Percentiles rank a stretch among this genome's conserved stretches.
phyloP scores from a whole-genome alignment of 2,329 filamentous ascomycete species.

The Aspergillus ochraceus region DNA sequence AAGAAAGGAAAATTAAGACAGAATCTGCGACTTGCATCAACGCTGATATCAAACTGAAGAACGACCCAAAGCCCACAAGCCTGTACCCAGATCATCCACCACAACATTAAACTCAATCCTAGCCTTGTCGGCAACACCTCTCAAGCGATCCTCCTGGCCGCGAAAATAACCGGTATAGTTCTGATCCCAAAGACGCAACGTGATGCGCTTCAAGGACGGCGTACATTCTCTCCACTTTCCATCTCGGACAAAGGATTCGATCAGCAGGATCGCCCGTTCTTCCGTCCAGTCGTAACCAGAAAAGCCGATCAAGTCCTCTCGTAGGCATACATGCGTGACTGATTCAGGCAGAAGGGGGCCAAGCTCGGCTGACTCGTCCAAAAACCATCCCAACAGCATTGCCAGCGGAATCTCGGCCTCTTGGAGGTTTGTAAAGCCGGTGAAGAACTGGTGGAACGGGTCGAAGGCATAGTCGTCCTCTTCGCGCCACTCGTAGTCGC shows the following conservation, averaged over 20 bases:
- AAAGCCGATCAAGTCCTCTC: not conserved
- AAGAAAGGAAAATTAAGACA: too few species aligned
- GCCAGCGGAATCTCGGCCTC: conserved; percentile 3
- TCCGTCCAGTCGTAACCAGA: conserved; percentile 4
- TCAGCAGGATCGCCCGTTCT: not conserved
- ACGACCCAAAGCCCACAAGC: not conserved
- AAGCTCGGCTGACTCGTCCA: not conserved
- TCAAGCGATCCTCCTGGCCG: not conserved
- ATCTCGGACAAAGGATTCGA: not conserved
- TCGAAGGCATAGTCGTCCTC: not conserved
- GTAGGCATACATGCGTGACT: conserved; percentile 3
- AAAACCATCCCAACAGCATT: conserved; percentile 3
- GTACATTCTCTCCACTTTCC: not conserved
- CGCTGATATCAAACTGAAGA: not conserved
- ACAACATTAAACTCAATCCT: conserved; percentile 1
- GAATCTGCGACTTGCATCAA: too few species aligned
- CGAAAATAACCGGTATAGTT: not conserved
- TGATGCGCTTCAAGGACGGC: not conserved
- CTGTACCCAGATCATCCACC: conserved; percentile 4
- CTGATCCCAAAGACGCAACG: not conserved
- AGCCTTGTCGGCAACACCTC: not conserved
- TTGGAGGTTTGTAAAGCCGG: not conserved
- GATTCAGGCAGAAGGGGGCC: not conserved
- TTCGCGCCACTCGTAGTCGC: not conserved
- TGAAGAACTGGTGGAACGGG: conserved; percentile 1